Conservation (phyloP, 176 grass and related monocot genomes). For the Chloris gayana region DNA sequence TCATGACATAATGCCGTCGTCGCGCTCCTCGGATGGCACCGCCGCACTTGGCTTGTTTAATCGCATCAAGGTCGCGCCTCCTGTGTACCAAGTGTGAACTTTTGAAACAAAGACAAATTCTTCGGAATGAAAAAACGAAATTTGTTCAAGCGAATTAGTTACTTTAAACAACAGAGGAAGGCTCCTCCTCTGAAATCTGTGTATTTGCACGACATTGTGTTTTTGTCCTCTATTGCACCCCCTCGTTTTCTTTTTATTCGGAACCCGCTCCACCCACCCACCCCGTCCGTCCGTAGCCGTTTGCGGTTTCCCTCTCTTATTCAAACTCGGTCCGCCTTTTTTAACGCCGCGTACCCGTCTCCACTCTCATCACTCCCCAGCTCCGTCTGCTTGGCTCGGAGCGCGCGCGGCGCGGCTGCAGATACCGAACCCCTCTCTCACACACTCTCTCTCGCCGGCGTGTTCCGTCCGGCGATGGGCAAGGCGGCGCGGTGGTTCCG, state of each 20-base stretch:
- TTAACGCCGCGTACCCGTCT: slow-evolving; percentile 1
- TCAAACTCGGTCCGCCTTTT: slow-evolving; percentile 31
- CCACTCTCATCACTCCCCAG: background rate
- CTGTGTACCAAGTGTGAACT: no score
- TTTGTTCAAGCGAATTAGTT: background rate
- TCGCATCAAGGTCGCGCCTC: background rate
- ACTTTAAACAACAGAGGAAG: background rate
- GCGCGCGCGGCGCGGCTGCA: background rate
- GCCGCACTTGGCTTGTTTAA: background rate
- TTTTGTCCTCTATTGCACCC: slow-evolving; percentile 39
- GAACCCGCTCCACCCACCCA: slow-evolving; percentile 14
- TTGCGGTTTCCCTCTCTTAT: slow-evolving; percentile 61
- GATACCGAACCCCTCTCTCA: background rate
- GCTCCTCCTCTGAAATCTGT: background rate
- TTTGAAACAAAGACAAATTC: no score
- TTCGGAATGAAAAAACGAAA: no score
- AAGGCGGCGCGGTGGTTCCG: slow-evolving; percentile 81
- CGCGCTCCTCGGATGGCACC: background rate
- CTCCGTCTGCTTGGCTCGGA: background rate
- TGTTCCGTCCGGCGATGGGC: slow-evolving; percentile 55
- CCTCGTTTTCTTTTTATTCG: slow-evolving; percentile 39
- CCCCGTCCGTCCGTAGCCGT: background rate
- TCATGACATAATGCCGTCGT: background rate
- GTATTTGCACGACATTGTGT: background rate
- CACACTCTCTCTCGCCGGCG: background rate